A percentile compares a stretch with the other conserved stretches of the same genome.
Evolutionary conservation across 345 rosid genomes (phyloP).

Genomic region (Syzygium grande): DNA sequence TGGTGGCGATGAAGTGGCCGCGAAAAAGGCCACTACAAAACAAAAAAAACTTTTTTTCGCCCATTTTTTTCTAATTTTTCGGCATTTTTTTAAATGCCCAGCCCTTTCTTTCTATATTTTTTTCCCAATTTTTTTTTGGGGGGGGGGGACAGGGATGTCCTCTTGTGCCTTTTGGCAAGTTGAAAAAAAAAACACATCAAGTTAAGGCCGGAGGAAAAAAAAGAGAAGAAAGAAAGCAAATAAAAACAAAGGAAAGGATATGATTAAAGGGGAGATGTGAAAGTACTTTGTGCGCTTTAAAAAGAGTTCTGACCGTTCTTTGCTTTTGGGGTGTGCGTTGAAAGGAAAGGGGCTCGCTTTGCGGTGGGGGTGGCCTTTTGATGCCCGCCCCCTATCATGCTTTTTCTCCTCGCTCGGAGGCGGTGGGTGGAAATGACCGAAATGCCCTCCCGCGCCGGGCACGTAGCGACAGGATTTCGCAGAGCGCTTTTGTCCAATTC

Average conservation of each 20-base stretch:
- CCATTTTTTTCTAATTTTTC: neutral
- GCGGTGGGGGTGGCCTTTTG: neutral
- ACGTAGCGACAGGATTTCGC: neutral
- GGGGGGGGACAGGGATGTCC: constrained; percentile 5
- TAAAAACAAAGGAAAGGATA: neutral
- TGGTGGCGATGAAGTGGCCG: neutral
- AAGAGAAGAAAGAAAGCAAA: neutral
- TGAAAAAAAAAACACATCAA: neutral
- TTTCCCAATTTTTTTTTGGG: no score
- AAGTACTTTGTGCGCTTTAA: neutral
- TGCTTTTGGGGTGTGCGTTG: neutral
- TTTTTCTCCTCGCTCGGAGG: neutral
- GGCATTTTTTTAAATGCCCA: neutral
- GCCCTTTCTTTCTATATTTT: neutral
- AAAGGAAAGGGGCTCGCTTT: no score
- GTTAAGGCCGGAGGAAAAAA: neutral
- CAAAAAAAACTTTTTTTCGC: neutral
- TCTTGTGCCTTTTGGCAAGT: neutral
- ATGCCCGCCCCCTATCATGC: neutral
- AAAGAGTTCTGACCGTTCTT: constrained; percentile 4
- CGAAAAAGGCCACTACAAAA: neutral
- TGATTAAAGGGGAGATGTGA: constrained; percentile 13
- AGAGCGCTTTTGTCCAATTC: neutral
- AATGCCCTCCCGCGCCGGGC: neutral
- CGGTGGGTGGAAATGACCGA: neutral